Evolutionary conservation across 2,329 filamentous ascomycete species (phyloP).

Genomic region (Rhytidhysteron rufulum): DNA sequence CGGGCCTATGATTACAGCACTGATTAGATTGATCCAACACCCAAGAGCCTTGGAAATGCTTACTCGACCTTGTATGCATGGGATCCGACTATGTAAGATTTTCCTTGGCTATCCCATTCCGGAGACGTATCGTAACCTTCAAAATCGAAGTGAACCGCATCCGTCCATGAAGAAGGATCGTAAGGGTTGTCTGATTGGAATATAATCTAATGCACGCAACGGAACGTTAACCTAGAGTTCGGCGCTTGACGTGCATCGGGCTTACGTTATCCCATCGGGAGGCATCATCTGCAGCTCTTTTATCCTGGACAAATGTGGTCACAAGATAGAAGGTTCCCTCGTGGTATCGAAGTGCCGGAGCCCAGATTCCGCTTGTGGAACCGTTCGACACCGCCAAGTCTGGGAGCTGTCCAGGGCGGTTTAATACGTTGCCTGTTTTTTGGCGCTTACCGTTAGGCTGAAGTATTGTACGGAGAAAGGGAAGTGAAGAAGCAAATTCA

Average conservation of each 20-base stretch:
- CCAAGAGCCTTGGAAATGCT: constrained; percentile 3
- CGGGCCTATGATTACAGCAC: constrained; percentile 16
- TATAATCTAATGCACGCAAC: constrained; percentile 33
- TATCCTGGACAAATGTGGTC: constrained; percentile 31
- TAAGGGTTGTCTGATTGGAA: constrained; percentile 45
- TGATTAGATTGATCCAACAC: too few species aligned
- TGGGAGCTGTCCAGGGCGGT: constrained; percentile 36
- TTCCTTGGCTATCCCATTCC: constrained; percentile 56
- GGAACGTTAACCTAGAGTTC: too few species aligned
- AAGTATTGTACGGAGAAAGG: constrained; percentile 2
- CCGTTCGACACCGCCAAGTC: constrained; percentile 29
- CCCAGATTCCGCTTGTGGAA: constrained; percentile 38
- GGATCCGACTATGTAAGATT: constrained; percentile 44
- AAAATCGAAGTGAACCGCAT: constrained; percentile 48
- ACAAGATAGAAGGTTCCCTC: constrained; percentile 40
- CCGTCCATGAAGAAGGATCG: constrained; percentile 43
- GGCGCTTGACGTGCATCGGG: neutral
- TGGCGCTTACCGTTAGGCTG: constrained; percentile 1
- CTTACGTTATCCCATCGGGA: constrained; percentile 37
- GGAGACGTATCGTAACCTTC: constrained; percentile 52
- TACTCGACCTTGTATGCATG: constrained; percentile 21
- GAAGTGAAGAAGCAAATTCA: constrained; percentile 8
- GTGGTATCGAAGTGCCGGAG: constrained; percentile 38
- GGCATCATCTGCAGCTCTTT: constrained; percentile 20
- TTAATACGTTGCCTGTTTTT: constrained; percentile 27